Percentiles rank a stretch among this genome's conserved stretches.
Evolutionary conservation across 2,329 filamentous ascomycete species (phyloP).

Genomic region (Chaetothyriales sp.): DNA sequence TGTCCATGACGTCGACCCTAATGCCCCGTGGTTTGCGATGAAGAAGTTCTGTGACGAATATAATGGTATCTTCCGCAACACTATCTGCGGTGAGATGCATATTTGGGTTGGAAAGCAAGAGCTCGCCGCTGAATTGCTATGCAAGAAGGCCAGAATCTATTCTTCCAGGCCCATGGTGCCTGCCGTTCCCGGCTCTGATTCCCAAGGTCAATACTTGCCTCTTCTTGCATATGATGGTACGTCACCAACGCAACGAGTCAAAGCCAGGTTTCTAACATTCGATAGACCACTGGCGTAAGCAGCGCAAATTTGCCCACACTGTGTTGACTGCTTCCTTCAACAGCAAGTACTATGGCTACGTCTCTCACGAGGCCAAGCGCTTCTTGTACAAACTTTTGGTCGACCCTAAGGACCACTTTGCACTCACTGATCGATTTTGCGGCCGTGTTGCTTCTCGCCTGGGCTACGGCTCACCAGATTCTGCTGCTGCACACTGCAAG

Average conservation of each 20-base stretch:
- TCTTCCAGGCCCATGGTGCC: conserved; percentile 18
- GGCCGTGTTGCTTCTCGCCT: conserved; percentile 17
- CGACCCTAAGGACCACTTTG: conserved; percentile 19
- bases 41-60: conserved; percentile 18
- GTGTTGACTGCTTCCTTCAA: conserved; percentile 19
- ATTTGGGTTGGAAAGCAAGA: conserved; percentile 17
- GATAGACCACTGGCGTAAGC: conserved; percentile 18
- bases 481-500: conserved; percentile 18
- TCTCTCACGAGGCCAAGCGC: conserved; percentile 18
- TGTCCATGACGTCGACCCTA: conserved; percentile 19
- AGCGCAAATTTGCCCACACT: conserved; percentile 20
- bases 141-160: conserved; percentile 20
- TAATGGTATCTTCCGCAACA: conserved; percentile 17
- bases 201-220: conserved; percentile 18
- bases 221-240: conserved; percentile 18
- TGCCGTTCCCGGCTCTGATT: conserved; percentile 18
- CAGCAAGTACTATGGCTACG: conserved; percentile 19
- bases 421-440: conserved; percentile 18
- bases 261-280: not conserved
- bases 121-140: conserved; percentile 18
- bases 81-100: conserved; percentile 20
- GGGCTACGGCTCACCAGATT: conserved; percentile 17
- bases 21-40: conserved; percentile 19
- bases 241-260: not conserved
- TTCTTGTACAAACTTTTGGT: conserved; percentile 18